Evolutionary conservation across 768 basidiomycete genomes (phyloP), one percentile per base, ranked within the genome.

Genomic region (Tylopilus vinaceipallidus): DNA sequence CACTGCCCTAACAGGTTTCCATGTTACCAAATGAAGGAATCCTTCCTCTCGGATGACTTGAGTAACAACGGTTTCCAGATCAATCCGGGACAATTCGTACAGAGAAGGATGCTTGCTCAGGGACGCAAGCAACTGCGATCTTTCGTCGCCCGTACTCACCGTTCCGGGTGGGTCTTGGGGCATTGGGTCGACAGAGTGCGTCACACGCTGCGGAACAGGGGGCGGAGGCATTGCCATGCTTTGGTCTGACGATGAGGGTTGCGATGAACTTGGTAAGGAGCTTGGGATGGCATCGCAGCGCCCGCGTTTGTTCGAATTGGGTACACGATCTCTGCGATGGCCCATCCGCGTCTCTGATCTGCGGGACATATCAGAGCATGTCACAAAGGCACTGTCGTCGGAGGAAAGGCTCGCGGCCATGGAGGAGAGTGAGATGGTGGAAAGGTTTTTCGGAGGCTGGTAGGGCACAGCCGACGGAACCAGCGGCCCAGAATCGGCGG

Each of bases 31-130:
- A 55, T 79, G 76, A 12, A 76, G 67, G 61, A 97, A 92, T 7
- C 91, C 83, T 45, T 93, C 83, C 63, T 90, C 87, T 45, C 81
- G 77, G 16, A 89, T 73, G 20, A 88, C 75, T 23, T 82, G 75
- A 11, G 76, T 73, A 16, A 89, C 75, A 3, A 85, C 62, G 38
- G 67, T 66, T 58, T 88, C 84, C 12, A 90, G 75, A 7, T 76
- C 72, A 11, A 65, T 49, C 29, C 65, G 70, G 20, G 84, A 64
- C 23, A 88, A 64, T 43, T 77, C 66, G 54, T 86, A 84, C n/a
- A 88, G 56, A 1, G 69, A 68, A 0, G 77, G 70, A 17, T 69
- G 57, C 30, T 81, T 72, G 34, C 67, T 67, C 14, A 86, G 65
- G 1, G 76, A 71, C 8, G 71, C 37, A 52, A 73, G 57, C 47